Base-by-base conservation (phyloP, 1,284 basidiomycete species). In the Ceratobasidium sp. region DNA sequence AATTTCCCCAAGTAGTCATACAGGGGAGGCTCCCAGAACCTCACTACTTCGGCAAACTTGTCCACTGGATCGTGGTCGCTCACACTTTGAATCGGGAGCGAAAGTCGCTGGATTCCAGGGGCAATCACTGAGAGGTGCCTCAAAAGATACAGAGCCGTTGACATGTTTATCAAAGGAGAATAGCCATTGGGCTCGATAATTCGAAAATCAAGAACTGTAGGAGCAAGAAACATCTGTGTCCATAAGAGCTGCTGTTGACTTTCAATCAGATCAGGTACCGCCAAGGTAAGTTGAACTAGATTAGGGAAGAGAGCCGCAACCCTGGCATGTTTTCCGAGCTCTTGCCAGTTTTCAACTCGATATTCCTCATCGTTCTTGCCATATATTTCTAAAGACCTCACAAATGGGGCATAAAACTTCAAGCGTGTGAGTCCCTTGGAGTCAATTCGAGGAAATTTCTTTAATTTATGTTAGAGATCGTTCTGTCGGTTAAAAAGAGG, bases 361-460 rank as follows among this genome's bases (percentile, higher is more conserved):
- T 56, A 71, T 40, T 18, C 15, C 10, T 28, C 7, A 20, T 20
- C 49, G 13, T 39, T 33, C 33, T 58, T 40, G 26, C 53, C 69
- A 26, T 71, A 71, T 20, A 71, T 44, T 20, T 71, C 53, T 20
- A 71, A 53, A 12, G 69, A 71, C 58, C 55, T 28, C 33, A 71
- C 53, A 26, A 71, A 42, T 13, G 69, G 69, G 40, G 69, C 69
- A 39, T 71, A 71, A 39, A 58, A 4, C 7, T 58, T n/a, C 18
- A 71, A 58, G 10, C 69, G 51, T 7, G 69, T 23, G 53, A 71
- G 55, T 15, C 42, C 53, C 5, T 10, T 12, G 58, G 58, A 15
- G 58, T 28, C 28, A 13, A 28, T 60, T 28, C 33, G 33, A 33
- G 33, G 33, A 33, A 33, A 33, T 33, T 33, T 33, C 33, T 33